Evolutionary conservation across 2,329 filamentous ascomycete genomes (phyloP), one percentile per base, ranked within the genome.

Genomic region (Fonsecaea multimorphosa): DNA sequence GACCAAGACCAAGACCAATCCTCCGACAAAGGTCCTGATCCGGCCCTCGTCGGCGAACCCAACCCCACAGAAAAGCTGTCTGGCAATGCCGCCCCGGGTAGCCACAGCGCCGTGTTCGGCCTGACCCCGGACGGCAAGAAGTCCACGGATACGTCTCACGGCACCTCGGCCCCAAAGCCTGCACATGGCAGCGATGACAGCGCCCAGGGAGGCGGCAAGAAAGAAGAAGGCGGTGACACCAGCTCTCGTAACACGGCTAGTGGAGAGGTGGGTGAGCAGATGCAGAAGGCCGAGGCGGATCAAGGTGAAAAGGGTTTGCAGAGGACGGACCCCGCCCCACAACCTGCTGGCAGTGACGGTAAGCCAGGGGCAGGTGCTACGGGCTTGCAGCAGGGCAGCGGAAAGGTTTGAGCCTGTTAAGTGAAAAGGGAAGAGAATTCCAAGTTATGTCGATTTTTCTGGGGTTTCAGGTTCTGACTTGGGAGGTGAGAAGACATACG

Each of bases 81-180:
- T 8, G 70, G 70, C 54, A 61, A 59, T 8, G 70, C 55, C 24
- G 67, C 32, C 1, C 63, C 64, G 4, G 70, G 70, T 51, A 70
- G 67, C n/a, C 70, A 72, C 64, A 68, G 65, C 7, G 70, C 70
- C 14, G 63, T 71, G 31, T 72, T 72, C 44, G 70, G 70, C 2
- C 61, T 72, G n/a, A 72, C 70, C 6, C 70, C 67, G 22, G 61
- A 68, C 46, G 67, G 67, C 32, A 60, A 67, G 36, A 68, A 55
- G 29, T 19, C 63, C 19, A 31, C 32, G 19, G 62, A 67, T 3
- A 64, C 68, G 11, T 55, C 31, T 22, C 49, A 56, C 19, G 57
- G 55, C 2, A 54, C 46, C 19, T 40, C 51, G 19, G 29, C 62
- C 32, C 44, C 52, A 8, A 32, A 34, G 34, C 58, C 67, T 12